Evolutionary conservation across 106 monocot genomes (phyloP), one percentile per base, ranked within the genome.

Genomic region (Allium sativum): DNA sequence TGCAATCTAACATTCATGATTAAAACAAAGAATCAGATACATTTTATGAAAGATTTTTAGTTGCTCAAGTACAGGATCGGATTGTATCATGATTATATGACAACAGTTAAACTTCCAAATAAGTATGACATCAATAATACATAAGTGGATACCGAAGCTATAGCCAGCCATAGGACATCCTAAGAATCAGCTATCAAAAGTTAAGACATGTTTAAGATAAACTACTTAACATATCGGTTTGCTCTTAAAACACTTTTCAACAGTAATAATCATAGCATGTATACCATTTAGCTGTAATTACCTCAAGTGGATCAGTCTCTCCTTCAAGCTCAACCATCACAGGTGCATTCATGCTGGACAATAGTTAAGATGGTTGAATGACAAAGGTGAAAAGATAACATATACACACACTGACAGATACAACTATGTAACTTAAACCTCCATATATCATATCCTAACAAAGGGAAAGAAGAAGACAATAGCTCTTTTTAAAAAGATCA

Each of bases 311-410:
- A 70, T 88, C 88, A 54, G 80, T 83, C 62, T 88, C 88, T 52
- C 88, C 88, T 80, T 83, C 88, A 44, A 88, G 62, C 74, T 88
- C 88, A 19, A 88, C 88, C 88, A 88, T 88, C 31, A 88, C 88
- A 47, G 88, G 83, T n/a, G 83, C 88, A 75, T 88, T 88, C 88
- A 88, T 88, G 72, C 88, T 88, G 80, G 69, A 62, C 19, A 11
- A 50, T 50, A 15, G 48, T 50, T 44, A 52, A 69, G 9, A 45
- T 44, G 6, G 41, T 42, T 8, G 21, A 48, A 31, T 31, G 31
- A 1, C 31, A 31, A 3, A 31, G 31, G 31, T 31, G 31, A 31
- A 31, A 31, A 31, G 31, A 31, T 31, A 31, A 31, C n/a, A n/a
- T 31, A 1, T 31, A 31, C 31, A 31, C 31, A 31, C 31, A 31